phyloP scores from a whole-genome alignment of 2,329 filamentous ascomycete genomes.

The Colletotrichum sp. region DNA sequence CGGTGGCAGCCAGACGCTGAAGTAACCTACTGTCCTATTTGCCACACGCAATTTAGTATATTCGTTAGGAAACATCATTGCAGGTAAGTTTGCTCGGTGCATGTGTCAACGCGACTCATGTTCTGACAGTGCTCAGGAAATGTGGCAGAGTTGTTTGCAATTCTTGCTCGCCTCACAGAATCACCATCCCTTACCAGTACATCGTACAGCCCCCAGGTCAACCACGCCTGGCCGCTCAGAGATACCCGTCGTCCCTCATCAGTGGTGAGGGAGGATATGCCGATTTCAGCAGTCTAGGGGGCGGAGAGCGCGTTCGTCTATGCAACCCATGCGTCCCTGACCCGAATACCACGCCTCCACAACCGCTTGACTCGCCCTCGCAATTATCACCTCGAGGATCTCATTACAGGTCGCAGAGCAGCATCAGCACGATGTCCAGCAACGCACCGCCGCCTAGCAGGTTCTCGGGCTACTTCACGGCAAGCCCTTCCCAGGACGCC shows the following conservation, averaged over 20 bases:
- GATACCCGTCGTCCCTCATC: conserved; percentile 40
- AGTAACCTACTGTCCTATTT: conserved; percentile 85
- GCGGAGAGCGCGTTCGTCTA: conserved; percentile 63
- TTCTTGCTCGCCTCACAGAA: conserved; percentile 89
- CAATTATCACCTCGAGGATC: conserved; percentile 37
- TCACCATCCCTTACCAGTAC: conserved; percentile 91
- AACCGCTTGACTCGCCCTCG: conserved; percentile 36
- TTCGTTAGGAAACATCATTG: conserved; percentile 94
- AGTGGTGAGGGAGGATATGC: conserved; percentile 45
- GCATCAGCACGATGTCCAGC: conserved; percentile 36
- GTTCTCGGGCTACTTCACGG: conserved; percentile 42
- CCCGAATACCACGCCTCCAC: conserved; percentile 62
- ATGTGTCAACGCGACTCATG: neutral
- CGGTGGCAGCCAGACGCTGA: conserved; percentile 90
- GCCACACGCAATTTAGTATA: conserved; percentile 78
- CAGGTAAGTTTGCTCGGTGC: conserved; percentile 58
- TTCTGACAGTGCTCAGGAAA: conserved; percentile 60
- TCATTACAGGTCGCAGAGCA: conserved; percentile 53
- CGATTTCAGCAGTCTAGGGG: conserved; percentile 51
- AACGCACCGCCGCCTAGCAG: conserved; percentile 31
- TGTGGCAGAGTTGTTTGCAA: conserved; percentile 92
- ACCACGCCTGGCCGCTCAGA: conserved; percentile 36
- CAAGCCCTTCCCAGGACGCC: conserved; percentile 35
- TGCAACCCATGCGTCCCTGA: conserved; percentile 69
- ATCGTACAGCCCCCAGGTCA: conserved; percentile 78